These are phyloP conservation scores for Debaryomyces prosopidis DNA, from an alignment of 805 yeast species.

Conservation along the genomic window DNA sequence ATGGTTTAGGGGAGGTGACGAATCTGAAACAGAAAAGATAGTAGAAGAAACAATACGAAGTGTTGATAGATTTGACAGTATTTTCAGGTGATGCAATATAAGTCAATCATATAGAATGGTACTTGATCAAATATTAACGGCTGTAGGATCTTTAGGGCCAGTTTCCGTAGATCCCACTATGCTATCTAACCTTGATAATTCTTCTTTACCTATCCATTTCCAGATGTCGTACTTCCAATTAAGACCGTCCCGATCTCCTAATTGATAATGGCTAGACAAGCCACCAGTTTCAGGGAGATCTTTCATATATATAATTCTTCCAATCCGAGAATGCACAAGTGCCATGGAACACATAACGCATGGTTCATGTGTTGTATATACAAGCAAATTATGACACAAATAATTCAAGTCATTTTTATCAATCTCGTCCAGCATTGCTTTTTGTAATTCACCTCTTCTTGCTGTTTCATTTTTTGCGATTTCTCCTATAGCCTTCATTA, in stretches of 20 bases:
- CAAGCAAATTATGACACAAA: conserved; percentile 73
- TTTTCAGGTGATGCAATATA: background rate
- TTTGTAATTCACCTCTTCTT: conserved; percentile 25
- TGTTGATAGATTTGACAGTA: conserved; percentile 9
- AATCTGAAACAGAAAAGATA: conserved; percentile 14
- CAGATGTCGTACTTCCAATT: conserved; percentile 90
- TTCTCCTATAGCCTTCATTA: conserved; percentile 66
- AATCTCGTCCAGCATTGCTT: background rate
- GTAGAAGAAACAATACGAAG: conserved; percentile 14
- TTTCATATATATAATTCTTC: conserved; percentile 61
- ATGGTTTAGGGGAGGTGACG: conserved; percentile 15
- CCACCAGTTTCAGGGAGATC: conserved; percentile 40
- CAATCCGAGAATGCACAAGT: conserved; percentile 82
- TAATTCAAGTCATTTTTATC: conserved; percentile 39
- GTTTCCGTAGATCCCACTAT: background rate
- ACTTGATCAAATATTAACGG: background rate
- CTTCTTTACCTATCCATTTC: conserved; percentile 57
- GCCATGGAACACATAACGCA: conserved; percentile 98
- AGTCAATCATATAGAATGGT: too few relatives aligned
- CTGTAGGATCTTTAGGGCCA: too few relatives aligned
- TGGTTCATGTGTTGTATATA: conserved; percentile 92
- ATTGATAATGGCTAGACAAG: conserved; percentile 67
- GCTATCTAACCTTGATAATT: conserved; percentile 4
- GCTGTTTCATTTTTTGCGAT: conserved; percentile 59
- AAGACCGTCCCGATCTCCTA: conserved; percentile 72